phyloP scores from a whole-genome alignment of 2,329 filamentous ascomycete genomes.

The Xylariaceae sp. region DNA sequence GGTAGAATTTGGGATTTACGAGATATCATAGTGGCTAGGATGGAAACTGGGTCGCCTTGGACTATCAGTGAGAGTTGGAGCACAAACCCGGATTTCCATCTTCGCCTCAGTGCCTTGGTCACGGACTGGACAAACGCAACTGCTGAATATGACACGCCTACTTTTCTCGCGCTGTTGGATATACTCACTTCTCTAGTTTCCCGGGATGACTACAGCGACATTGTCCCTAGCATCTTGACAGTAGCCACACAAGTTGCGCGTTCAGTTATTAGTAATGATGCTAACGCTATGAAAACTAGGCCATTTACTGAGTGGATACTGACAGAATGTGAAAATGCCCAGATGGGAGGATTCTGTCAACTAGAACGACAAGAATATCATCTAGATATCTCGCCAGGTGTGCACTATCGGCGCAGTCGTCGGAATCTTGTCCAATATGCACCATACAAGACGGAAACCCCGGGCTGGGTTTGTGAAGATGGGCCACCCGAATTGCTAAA shows the following conservation, averaged over 20 bases:
- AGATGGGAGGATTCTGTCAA: background rate
- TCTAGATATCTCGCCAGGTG: background rate
- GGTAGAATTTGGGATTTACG: conserved; percentile 7
- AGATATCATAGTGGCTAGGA: background rate
- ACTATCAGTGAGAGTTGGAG: background rate
- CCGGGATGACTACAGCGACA: background rate
- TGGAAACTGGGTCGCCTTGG: background rate
- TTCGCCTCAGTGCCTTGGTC: background rate
- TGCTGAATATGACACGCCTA: background rate
- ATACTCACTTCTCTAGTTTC: background rate
- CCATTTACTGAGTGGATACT: background rate
- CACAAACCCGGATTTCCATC: background rate
- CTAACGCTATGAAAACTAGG: background rate
- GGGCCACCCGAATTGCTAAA: background rate
- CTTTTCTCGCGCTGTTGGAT: background rate
- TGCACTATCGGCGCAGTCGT: background rate
- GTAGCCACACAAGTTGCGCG: background rate
- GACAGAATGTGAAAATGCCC: background rate
- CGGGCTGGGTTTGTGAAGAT: background rate
- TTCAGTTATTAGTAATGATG: background rate
- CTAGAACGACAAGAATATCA: background rate
- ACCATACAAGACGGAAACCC: background rate
- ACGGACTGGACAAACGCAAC: background rate
- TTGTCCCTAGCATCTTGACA: background rate
- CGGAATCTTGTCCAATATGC: background rate